These are phyloP conservation scores for Aspergillus awamori DNA, from an alignment of 2,329 filamentous ascomycete genomes.

Conservation along the genomic window DNA sequence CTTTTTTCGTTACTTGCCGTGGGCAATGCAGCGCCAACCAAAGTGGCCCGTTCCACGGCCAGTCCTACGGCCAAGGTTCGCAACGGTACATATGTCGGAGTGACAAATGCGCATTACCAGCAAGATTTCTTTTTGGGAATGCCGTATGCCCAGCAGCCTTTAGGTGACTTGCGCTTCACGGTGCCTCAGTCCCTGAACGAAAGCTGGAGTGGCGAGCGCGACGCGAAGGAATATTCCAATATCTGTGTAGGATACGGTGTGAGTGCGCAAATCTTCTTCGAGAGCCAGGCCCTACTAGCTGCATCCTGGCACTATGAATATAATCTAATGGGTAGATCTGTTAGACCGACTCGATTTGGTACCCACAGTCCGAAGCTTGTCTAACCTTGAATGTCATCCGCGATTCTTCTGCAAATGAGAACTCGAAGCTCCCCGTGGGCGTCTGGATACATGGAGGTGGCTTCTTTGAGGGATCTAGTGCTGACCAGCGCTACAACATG, in stretches of 20 bases:
- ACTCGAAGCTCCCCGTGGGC: slow-evolving; percentile 55
- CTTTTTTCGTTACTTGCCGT: slow-evolving; percentile 9
- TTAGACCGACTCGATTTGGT: slow-evolving; percentile 41
- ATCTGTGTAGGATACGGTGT: slow-evolving; percentile 57
- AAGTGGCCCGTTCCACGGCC: slow-evolving; percentile 26
- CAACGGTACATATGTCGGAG: slow-evolving; percentile 55
- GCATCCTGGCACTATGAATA: not conserved
- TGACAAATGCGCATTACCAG: slow-evolving; percentile 43
- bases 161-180: slow-evolving; percentile 57
- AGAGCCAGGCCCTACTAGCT: too few species aligned
- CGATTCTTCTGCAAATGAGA: slow-evolving; percentile 42
- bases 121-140: slow-evolving; percentile 60
- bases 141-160: slow-evolving; percentile 60
- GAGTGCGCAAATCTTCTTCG: slow-evolving; percentile 23
- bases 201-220: slow-evolving; percentile 45
- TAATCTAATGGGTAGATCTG: slow-evolving; percentile 3
- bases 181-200: slow-evolving; percentile 54
- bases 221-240: slow-evolving; percentile 51
- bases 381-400: slow-evolving; percentile 65
- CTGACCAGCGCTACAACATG: slow-evolving; percentile 64
- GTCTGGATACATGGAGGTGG: slow-evolving; percentile 66
- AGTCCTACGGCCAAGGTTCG: slow-evolving; percentile 37
- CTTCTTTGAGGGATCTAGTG: slow-evolving; percentile 53
- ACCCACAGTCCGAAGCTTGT: slow-evolving; percentile 57
- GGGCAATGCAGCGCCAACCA: slow-evolving; percentile 26